Percentiles rank a stretch among this genome's conserved stretches.
Evolutionary conservation across 148 eudicot species (phyloP).

Genomic region (Persicaria maculosa): DNA sequence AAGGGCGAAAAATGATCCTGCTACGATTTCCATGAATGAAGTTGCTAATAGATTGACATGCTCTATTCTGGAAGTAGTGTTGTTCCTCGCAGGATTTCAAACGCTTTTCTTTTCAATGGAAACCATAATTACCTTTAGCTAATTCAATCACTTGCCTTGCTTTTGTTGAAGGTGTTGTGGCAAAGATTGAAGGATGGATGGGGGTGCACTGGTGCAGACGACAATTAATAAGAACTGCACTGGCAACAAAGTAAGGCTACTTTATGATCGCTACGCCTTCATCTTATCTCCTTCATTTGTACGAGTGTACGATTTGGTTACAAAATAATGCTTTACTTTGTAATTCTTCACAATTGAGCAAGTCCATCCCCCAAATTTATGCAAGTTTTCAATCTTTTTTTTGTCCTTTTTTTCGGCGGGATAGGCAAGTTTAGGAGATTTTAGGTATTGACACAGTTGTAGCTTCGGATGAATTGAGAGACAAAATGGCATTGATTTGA

Average conservation of each 20-base stretch:
- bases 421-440: background rate
- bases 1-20: background rate
- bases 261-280: slow-evolving; percentile 6
- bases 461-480: background rate
- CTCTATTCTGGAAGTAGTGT: background rate
- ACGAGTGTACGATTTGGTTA: background rate
- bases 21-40: background rate
- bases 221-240: background rate
- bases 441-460: background rate
- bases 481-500: background rate
- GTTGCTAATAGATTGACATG: background rate
- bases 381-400: background rate
- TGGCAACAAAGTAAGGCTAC: background rate
- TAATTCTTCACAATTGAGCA: background rate
- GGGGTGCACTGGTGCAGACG: background rate
- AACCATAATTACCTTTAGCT: background rate
- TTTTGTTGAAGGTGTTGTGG: slow-evolving; percentile 10
- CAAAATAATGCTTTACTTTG: background rate
- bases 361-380: background rate
- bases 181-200: background rate
- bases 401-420: background rate
- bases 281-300: background rate
- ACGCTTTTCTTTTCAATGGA: background rate
- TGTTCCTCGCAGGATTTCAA: background rate
- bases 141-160: background rate